These are phyloP conservation scores for Trametes cingulata DNA, from an alignment of 768 basidiomycete genomes.

Conservation along the genomic window DNA sequence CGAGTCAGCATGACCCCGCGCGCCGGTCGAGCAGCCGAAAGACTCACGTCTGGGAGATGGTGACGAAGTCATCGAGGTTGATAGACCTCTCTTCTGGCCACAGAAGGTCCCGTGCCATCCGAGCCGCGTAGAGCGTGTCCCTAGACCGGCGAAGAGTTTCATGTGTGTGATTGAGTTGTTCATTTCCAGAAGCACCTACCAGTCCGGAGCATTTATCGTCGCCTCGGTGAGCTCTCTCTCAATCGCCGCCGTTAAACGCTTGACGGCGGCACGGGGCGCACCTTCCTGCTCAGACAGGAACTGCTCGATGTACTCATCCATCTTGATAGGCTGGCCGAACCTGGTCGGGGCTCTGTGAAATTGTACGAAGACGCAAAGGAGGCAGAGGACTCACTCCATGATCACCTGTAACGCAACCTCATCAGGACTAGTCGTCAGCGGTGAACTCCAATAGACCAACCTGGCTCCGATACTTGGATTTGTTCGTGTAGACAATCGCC, in stretches of 20 bases:
- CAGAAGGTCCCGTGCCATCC: slow-evolving; percentile 92
- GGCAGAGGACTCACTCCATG: slow-evolving; percentile 56
- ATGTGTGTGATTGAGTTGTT: not conserved
- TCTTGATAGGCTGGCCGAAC: slow-evolving; percentile 78
- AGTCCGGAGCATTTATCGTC: slow-evolving; percentile 92
- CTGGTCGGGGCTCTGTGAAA: slow-evolving; percentile 40
- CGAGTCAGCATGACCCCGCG: slow-evolving; percentile 9
- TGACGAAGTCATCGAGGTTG: slow-evolving; percentile 77
- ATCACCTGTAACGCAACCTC: slow-evolving; percentile 52
- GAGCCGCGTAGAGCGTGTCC: slow-evolving; percentile 87
- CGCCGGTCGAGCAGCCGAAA: slow-evolving; percentile 11
- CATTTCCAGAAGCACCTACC: slow-evolving; percentile 52
- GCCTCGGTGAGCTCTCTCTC: slow-evolving; percentile 68
- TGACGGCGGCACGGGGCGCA: slow-evolving; percentile 76
- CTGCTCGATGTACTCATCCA: slow-evolving; percentile 73
- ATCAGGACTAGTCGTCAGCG: slow-evolving; percentile 4
- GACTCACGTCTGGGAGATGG: slow-evolving; percentile 87
- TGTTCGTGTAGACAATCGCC: slow-evolving; percentile 93
- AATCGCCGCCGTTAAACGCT: slow-evolving; percentile 77
- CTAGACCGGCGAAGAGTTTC: slow-evolving; percentile 40
- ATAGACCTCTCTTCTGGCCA: slow-evolving; percentile 84
- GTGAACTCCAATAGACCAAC: slow-evolving; percentile 47
- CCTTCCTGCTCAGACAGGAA: slow-evolving; percentile 73
- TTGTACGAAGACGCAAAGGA: not conserved
- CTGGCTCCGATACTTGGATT: slow-evolving; percentile 89